Evolutionary conservation across 495 filamentous ascomycete genomes (phyloP).

Genomic region (Geoglossum glabrum): DNA sequence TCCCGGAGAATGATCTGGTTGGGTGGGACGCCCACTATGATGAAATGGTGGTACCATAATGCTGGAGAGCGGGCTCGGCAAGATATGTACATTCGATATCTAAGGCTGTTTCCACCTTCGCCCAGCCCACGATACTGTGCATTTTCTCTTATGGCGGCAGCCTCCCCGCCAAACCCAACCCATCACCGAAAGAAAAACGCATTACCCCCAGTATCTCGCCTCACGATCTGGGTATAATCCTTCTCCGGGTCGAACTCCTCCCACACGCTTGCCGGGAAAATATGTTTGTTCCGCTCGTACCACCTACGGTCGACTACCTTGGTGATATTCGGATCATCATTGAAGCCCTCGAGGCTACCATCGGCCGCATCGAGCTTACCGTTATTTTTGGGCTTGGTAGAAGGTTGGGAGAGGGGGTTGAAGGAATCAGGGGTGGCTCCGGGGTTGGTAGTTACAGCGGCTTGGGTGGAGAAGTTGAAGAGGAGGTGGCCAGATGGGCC

Average conservation of each 20-base stretch:
- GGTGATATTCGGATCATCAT: slow-evolving; percentile 64
- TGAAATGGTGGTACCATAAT: no score
- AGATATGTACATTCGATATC: no score
- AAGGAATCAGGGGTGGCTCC: slow-evolving; percentile 12
- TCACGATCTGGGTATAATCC: slow-evolving; percentile 63
- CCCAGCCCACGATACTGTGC: no score
- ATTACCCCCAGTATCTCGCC: slow-evolving; percentile 73
- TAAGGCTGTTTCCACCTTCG: no score
- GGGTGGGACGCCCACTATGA: no score
- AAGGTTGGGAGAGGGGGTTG: slow-evolving; percentile 26
- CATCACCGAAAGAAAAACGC: slow-evolving; percentile 65
- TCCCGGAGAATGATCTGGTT: no score
- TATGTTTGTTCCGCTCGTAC: slow-evolving; percentile 96
- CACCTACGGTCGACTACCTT: slow-evolving; percentile 92
- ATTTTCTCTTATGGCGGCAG: not conserved
- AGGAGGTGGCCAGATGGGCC: slow-evolving; percentile 50
- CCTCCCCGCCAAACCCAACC: not conserved
- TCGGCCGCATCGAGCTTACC: slow-evolving; percentile 10
- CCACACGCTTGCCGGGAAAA: slow-evolving; percentile 91
- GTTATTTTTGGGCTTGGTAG: slow-evolving; percentile 19
- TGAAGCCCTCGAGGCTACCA: slow-evolving; percentile 46
- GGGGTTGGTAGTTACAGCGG: slow-evolving; percentile 12
- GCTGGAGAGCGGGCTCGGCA: no score
- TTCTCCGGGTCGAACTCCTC: slow-evolving; percentile 80
- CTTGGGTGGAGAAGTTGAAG: slow-evolving; percentile 53